Evolutionary conservation across 768 basidiomycete genomes (phyloP).

Genomic region (Neoboletus magnificus): DNA sequence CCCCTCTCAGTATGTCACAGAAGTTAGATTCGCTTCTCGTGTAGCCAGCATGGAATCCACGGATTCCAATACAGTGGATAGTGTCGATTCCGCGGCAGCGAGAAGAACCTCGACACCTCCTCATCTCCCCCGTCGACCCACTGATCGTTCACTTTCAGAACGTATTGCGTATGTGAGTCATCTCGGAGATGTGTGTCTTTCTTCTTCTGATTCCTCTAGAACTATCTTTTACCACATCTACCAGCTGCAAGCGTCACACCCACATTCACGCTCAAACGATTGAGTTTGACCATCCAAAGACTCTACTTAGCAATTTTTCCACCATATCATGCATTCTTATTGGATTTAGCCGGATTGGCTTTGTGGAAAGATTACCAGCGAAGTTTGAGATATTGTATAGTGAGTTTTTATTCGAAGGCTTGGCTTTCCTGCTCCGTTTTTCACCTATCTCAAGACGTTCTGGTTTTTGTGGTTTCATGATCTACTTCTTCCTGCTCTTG

Average conservation of each 20-base stretch:
- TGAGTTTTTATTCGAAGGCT: conserved; percentile 32
- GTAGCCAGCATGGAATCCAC: conserved; percentile 28
- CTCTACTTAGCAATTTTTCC: conserved; percentile 54
- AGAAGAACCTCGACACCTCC: not conserved
- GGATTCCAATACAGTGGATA: not conserved
- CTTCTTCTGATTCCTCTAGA: conserved; percentile 23
- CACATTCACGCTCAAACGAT: conserved; percentile 51
- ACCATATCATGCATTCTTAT: conserved; percentile 45
- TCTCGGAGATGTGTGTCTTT: conserved; percentile 5
- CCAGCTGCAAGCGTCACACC: conserved; percentile 39
- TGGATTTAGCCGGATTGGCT: conserved; percentile 41
- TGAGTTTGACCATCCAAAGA: conserved; percentile 50
- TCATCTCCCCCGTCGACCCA: conserved; percentile 3
- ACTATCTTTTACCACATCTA: conserved; percentile 45
- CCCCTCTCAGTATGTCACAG: conserved; percentile 51
- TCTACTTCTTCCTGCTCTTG: conserved; percentile 49
- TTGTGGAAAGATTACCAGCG: conserved; percentile 50
- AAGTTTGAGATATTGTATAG: conserved; percentile 50
- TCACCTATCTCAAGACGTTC: conserved; percentile 41
- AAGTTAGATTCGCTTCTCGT: conserved; percentile 41
- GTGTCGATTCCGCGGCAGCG: not conserved
- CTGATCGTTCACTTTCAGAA: conserved; percentile 26
- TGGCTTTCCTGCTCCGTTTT: not conserved
- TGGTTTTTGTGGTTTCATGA: conserved; percentile 66
- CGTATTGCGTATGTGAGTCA: conserved; percentile 24